A percentile compares a stretch with the other conserved stretches of the same genome.
Conservation (phyloP, 2,329 filamentous ascomycete genomes). For the Fusarium mundagurra region DNA sequence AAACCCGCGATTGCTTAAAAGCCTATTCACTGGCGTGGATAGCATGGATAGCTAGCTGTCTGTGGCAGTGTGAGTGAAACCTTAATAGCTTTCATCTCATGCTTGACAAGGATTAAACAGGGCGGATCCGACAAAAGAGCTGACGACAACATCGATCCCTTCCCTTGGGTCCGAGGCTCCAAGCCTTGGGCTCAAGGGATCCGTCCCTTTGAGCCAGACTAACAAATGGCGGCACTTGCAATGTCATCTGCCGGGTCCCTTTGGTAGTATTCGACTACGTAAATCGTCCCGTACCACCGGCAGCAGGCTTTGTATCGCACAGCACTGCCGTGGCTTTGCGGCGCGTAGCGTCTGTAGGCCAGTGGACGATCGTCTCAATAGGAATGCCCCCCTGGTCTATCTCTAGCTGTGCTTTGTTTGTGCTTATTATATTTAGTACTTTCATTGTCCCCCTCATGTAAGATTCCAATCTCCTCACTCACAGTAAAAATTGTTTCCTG, state of each 20-base stretch:
- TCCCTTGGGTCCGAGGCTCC: background rate
- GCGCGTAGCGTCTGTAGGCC: constrained; percentile 7
- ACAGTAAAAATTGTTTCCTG: background rate
- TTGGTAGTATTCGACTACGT: constrained; percentile 6
- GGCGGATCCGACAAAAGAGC: constrained; percentile 18
- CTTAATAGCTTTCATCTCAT: constrained; percentile 10
- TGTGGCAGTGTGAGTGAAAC: constrained; percentile 32
- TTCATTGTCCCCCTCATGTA: constrained; percentile 13
- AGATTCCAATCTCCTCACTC: background rate
- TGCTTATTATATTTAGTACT: constrained; percentile 27
- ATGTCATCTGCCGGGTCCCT: constrained; percentile 22
- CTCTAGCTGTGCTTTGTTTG: constrained; percentile 16
- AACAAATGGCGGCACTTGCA: constrained; percentile 20
- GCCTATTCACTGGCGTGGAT: background rate
- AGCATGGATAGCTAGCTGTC: background rate
- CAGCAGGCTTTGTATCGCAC: background rate
- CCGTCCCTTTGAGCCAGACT: background rate
- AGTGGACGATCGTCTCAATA: constrained; percentile 18
- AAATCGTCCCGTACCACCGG: background rate
- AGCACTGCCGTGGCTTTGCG: constrained; percentile 20
- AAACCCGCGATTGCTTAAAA: background rate
- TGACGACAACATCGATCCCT: constrained; percentile 14
- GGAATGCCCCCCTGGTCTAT: constrained; percentile 9
- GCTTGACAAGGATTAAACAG: constrained; percentile 5
- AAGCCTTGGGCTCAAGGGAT: background rate